Evolutionary conservation across 257 asterid species (phyloP), one percentile per base, ranked within the genome.

Genomic region (Ophiorrhiza pumila): DNA sequence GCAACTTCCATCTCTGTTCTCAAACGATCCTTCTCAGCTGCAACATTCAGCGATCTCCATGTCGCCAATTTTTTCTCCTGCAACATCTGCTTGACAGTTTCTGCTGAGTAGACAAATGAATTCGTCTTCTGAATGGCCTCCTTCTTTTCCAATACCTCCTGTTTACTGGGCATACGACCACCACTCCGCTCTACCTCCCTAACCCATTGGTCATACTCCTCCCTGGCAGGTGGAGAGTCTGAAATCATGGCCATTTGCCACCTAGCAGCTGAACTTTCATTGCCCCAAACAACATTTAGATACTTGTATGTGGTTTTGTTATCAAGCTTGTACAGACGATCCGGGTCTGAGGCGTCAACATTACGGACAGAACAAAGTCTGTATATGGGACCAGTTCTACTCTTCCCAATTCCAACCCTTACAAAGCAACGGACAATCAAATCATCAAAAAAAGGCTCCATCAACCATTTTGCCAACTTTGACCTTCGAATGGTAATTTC

Each of bases 231-330:
- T 56, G 91, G 79, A 32, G 97, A 88, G 81, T 94, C 97, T 1
- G 99, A 94, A 73, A 90, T 65, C 99, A 91, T 94, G 25, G 97
- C 95, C 96, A 94, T 94, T 83, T 94, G 97, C 98, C 97, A 94
- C 86, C 99, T 88, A 46, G 97, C 97, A 15, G 99, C 95, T 57
- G 97, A 88, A 83, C 78, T 88, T 79, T 94, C 99, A 39, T 86
- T 91, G 69, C 98, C 99, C 99, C 99, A 94, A 72, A 90, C 89
- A 71, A 88, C 85, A 78, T 92, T 94, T 77, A 94, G 83, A 78
- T 85, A 91, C 86, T 94, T 91, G 84, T 80, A 47, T 0, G 97
- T 94, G 68, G 93, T 90, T 84, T 90, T 94, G 86, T 94, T 94
- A 79, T 94, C 96, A 25, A 94, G 88, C 85, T 91, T 91, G 73